Evolutionary conservation across 2,329 filamentous ascomycete species (phyloP).

Genomic region (Grosmannia clavigera): DNA sequence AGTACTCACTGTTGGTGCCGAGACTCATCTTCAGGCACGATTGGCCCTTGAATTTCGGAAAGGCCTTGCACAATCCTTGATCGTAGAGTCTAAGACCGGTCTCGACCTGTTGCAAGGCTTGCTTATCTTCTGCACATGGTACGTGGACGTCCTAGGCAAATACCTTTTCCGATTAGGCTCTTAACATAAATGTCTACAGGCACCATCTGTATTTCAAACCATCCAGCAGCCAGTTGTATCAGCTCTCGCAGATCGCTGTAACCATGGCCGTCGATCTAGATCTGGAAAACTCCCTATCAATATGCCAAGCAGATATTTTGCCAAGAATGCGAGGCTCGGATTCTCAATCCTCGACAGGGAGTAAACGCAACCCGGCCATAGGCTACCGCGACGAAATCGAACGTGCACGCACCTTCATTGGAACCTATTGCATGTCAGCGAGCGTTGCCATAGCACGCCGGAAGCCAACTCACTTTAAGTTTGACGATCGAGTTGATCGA

Average conservation of each 20-base stretch:
- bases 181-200: slow-evolving; percentile 2
- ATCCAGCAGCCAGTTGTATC: slow-evolving; percentile 12
- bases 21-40: slow-evolving; percentile 7
- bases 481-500: slow-evolving; percentile 11
- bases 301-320: not conserved
- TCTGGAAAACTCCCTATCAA: slow-evolving; percentile 1
- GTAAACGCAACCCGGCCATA: not conserved
- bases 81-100: slow-evolving; percentile 11
- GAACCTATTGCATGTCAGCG: slow-evolving; percentile 12
- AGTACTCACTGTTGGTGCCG: slow-evolving; percentile 7
- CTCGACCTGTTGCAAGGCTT: slow-evolving; percentile 14
- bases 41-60: slow-evolving; percentile 13
- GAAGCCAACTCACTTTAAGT: slow-evolving; percentile 12
- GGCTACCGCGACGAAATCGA: slow-evolving; percentile 9
- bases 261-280: slow-evolving; percentile 12
- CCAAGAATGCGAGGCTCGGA: not conserved
- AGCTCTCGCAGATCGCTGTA: slow-evolving; percentile 13
- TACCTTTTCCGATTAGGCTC: not conserved
- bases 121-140: slow-evolving; percentile 14
- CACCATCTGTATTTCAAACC: slow-evolving; percentile 12
- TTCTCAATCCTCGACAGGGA: not conserved
- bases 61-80: slow-evolving; percentile 10
- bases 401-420: slow-evolving; percentile 11
- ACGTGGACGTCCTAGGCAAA: not conserved
- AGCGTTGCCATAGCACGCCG: slow-evolving; percentile 11